Evolutionary conservation across 768 basidiomycete genomes (phyloP), one percentile per base, ranked within the genome.

Genomic region (Pleurotus salmoneostramineus): DNA sequence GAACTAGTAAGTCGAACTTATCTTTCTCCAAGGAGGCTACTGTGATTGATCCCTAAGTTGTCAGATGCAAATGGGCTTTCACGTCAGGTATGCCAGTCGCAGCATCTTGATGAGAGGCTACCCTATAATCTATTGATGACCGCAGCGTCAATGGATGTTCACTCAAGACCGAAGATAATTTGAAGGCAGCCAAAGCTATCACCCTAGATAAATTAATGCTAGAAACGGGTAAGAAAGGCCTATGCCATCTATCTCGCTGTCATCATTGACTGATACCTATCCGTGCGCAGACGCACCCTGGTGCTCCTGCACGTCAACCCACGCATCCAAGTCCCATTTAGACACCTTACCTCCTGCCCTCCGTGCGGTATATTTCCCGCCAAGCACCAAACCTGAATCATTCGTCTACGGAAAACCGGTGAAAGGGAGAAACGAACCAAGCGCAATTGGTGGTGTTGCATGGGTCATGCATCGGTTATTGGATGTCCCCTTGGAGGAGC

Each of bases 381-480:
- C 69, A 1, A 69, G 77, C 2, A 79, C 74, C 33, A 80, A 82
- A 55, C 77, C 83, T 1, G 85, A 90, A 56, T 76, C 77, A 1
- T 91, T 87, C 65, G 72, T 77, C 21, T 62, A 63, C 7, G 88
- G 85, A 0, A 81, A 78, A 60, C 74, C 83, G 2, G 84, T 91
- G 44, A 93, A 92, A 70, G 88, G 90, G 3, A 76, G 92, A 43
- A 91, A 88, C 63, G 92, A 93, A 64, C 89, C 91, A 3, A 72
- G 69, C 36, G 72, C 80, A 1, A 79, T 88, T 21, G 87, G 86
- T 5, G 80, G 79, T 27, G 83, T 93, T 7, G 92, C 89, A 17
- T 91, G 87, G 84, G 83, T 90, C 8, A 73, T 92, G 8, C 77
- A 77, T 63, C 68, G 67, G 59, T 60, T 84, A 43, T 72, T 79